Conservation (phyloP, 1,284 basidiomycete species). For the Flammula alnicola region DNA sequence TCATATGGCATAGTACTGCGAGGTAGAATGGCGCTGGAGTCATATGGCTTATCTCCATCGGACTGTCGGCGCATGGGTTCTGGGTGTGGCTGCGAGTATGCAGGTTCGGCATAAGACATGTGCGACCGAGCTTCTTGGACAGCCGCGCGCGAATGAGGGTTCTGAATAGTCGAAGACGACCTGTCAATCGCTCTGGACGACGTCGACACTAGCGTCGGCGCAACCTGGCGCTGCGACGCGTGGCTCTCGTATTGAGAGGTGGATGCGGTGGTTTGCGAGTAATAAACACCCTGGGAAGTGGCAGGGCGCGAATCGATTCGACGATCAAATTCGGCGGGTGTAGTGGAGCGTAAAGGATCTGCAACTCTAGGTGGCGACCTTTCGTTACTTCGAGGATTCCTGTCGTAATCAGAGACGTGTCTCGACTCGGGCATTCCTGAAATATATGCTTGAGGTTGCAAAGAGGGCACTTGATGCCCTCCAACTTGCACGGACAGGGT, state of each 20-base stretch:
- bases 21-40: conserved; percentile 5
- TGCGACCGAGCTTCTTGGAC: conserved; percentile 13
- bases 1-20: conserved; percentile 14
- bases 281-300: conserved; percentile 16
- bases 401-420: conserved; percentile 19
- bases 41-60: conserved; percentile 22
- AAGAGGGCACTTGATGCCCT: background rate
- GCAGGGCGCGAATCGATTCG: conserved; percentile 1
- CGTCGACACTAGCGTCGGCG: conserved; percentile 4
- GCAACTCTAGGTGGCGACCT: background rate
- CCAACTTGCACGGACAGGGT: conserved; percentile 11
- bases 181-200: conserved; percentile 16
- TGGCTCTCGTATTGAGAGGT: conserved; percentile 13
- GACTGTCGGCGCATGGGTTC: conserved; percentile 34
- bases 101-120: conserved; percentile 7
- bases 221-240: conserved; percentile 1
- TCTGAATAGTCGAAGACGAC: conserved; percentile 6
- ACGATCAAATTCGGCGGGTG: conserved; percentile 12
- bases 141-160: conserved; percentile 5
- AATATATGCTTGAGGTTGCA: conserved; percentile 5
- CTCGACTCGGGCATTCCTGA: conserved; percentile 9
- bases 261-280: conserved; percentile 9
- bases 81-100: conserved; percentile 14
- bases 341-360: background rate
- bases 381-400: conserved; percentile 4